Evolutionary conservation across 164 flowering plant species (phyloP).

Genomic region (Dillenia suffruticosa): DNA sequence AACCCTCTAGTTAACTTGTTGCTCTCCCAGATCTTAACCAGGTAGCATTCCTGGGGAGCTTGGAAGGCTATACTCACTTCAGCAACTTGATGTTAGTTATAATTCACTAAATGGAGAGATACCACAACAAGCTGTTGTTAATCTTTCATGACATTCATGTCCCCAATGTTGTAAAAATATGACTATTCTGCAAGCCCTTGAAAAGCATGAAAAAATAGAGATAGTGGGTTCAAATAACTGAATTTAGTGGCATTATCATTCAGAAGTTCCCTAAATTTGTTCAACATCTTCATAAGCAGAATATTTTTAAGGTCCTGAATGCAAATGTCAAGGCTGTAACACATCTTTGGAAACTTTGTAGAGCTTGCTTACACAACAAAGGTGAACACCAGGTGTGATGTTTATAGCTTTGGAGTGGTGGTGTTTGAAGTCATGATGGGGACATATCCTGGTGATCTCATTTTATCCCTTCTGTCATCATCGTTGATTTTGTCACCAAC

Average conservation of each 20-base stretch:
- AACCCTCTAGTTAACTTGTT: no score
- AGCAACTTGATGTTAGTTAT: slow-evolving; percentile 1
- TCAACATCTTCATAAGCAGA: not conserved
- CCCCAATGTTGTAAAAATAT: no score
- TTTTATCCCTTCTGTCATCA: not conserved
- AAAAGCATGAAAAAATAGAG: no score
- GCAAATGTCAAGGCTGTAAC: not conserved
- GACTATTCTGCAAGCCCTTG: no score
- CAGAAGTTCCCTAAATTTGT: not conserved
- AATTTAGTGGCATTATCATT: not conserved
- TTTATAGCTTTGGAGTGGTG: slow-evolving; percentile 14
- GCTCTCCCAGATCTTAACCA: no score
- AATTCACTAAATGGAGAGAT: slow-evolving; percentile 5
- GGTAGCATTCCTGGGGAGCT: slow-evolving; percentile 3
- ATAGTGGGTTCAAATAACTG: not conserved
- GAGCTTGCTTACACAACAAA: slow-evolving; percentile 10
- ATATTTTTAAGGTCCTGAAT: no score
- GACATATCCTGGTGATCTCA: slow-evolving; percentile 6
- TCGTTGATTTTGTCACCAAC: not conserved
- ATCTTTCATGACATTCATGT: no score
- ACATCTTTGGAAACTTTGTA: slow-evolving; percentile 5
- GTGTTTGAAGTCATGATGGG: slow-evolving; percentile 15
- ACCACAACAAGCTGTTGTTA: not conserved
- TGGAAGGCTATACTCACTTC: not conserved
- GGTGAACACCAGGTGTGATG: slow-evolving; percentile 10